Base-by-base conservation (phyloP, 352 stramenopile genomes). In the Phytophthora sojae region DNA sequence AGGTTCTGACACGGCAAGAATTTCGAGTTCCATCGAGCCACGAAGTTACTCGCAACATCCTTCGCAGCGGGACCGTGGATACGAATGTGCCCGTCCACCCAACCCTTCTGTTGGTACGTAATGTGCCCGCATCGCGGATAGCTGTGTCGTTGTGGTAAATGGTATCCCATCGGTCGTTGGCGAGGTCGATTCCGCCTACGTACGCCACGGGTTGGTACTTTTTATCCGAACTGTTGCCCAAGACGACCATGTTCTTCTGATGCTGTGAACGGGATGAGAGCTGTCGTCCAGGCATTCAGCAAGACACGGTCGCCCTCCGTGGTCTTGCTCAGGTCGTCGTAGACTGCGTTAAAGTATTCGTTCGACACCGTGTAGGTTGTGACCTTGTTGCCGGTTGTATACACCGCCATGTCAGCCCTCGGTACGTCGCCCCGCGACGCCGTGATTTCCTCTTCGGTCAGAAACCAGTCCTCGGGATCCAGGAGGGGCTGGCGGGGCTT, bases 111-210 rank as follows among this genome's bases (percentile, higher is more conserved):
- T 6, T 57, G n/a, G 47, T 67, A 75, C 6, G 77, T 73, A 30
- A 89, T 80, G 21, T 69, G 54, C 23, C 70, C 2, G 49, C 50
- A 2, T 74, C 54, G 0, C 83, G 77, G 30, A 91, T 59, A 6
- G 60, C 64, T 3, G 77, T 67, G 51, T 77, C 54, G 70, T 91
- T 73, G 67, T 91, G 83, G 17, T 67, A 65, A 21, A 79, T 70
- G 12, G 80, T 88, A 58, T 91, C 80, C 80, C 84, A 92, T 32
- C 84, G 82, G 44, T 90, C 75, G 42, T 69, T 71, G 21, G 69
- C 79, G 51, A 87, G 63, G 51, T 92, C 82, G 2, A 84, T 65
- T 4, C 82, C 84, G 9, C 79, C 80, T 0, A 89, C 72, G 52
- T 85, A 90, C n/a, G 84, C 82, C 6, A 80, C 60, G 3, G 72